phyloP scores from a whole-genome alignment of 495 filamentous ascomycete species.

The Penicillium ucsense region DNA sequence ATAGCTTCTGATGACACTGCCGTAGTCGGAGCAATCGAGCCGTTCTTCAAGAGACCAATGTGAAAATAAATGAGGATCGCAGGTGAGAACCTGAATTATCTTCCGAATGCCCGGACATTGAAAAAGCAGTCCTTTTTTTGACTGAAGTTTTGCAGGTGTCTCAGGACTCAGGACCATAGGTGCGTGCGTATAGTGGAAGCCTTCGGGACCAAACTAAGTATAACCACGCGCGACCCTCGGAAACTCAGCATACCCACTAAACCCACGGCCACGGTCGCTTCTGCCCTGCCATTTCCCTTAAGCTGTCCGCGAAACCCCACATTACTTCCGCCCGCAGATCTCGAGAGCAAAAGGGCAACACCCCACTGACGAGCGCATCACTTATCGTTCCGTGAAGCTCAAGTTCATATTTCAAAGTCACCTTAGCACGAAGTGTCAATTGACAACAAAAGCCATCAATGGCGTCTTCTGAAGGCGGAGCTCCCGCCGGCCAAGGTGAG shows the following conservation, averaged over 20 bases:
- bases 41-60: too few relatives aligned
- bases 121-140: too few relatives aligned
- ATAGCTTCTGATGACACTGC: background rate
- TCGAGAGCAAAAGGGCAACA: background rate
- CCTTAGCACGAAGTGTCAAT: too few relatives aligned
- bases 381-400: background rate
- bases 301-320: constrained; percentile 11
- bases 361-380: background rate
- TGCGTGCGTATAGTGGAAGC: background rate
- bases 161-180: background rate
- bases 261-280: constrained; percentile 3
- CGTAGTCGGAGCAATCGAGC: background rate
- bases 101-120: too few relatives aligned
- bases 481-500: constrained; percentile 25
- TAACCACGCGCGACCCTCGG: background rate
- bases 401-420: background rate
- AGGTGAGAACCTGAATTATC: too few relatives aligned
- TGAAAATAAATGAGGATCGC: too few relatives aligned
- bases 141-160: too few relatives aligned
- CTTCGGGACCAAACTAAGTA: background rate
- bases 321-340: constrained; percentile 12
- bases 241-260: background rate
- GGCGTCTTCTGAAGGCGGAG: constrained; percentile 21
- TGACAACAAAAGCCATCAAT: constrained; percentile 6
- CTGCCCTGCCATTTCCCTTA: constrained; percentile 3